phyloP scores from a whole-genome alignment of 371 early-diverging fungal species.

The Circinella minor region DNA sequence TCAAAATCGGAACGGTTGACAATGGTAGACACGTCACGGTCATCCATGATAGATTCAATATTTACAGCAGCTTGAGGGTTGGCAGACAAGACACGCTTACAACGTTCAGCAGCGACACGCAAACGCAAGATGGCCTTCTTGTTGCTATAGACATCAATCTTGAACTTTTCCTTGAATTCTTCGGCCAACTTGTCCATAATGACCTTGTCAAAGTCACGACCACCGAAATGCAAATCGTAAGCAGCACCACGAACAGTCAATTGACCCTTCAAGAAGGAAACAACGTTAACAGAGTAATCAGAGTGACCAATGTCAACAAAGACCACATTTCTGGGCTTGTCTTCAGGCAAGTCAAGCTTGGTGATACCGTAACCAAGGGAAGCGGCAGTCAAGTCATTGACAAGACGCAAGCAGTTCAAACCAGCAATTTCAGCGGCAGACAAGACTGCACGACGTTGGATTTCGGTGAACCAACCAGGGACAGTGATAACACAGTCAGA shows the following conservation, averaged over 20 bases:
- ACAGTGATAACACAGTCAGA: slow-evolving; percentile 95
- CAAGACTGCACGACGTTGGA: slow-evolving; percentile 88
- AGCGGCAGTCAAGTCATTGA: slow-evolving; percentile 94
- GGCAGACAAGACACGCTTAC: slow-evolving; percentile 96
- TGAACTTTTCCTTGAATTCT: slow-evolving; percentile 93
- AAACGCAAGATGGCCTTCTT: slow-evolving; percentile 93
- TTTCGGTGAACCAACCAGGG: slow-evolving; percentile 95
- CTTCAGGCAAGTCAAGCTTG: slow-evolving; percentile 95
- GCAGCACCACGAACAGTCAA: slow-evolving; percentile 90
- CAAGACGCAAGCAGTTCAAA: slow-evolving; percentile 89
- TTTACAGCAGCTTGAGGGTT: slow-evolving; percentile 90
- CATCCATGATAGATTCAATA: slow-evolving; percentile 95
- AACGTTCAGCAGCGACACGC: slow-evolving; percentile 90
- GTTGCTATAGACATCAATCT: slow-evolving; percentile 89
- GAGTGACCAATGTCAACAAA: slow-evolving; percentile 97
- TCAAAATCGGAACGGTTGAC: slow-evolving; percentile 88
- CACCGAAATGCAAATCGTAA: slow-evolving; percentile 93
- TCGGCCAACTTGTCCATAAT: slow-evolving; percentile 84
- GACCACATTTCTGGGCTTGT: slow-evolving; percentile 90
- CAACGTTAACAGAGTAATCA: slow-evolving; percentile 87
- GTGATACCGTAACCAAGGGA: slow-evolving; percentile 98
- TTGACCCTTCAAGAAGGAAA: slow-evolving; percentile 94
- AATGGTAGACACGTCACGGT: slow-evolving; percentile 86
- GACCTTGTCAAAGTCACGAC: slow-evolving; percentile 93
- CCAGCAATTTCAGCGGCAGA: slow-evolving; percentile 92